A percentile compares a stretch with the other conserved stretches of the same genome.
phyloP scores from a whole-genome alignment of 306 rosid species.

The Leucaena leucocephala region DNA sequence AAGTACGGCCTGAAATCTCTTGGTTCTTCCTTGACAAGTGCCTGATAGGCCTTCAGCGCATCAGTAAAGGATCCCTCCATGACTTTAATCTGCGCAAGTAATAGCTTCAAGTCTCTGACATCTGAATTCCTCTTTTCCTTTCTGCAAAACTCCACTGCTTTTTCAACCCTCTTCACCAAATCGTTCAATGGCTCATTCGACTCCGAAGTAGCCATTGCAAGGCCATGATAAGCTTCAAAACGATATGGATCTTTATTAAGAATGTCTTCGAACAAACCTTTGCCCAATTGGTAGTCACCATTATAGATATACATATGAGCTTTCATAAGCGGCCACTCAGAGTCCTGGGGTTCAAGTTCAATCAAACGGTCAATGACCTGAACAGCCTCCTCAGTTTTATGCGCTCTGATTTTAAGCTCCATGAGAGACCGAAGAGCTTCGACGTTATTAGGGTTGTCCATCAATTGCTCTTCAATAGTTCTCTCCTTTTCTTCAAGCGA shows the following conservation, averaged over 20 bases:
- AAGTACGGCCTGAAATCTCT: conserved; percentile 74
- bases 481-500: conserved; percentile 46
- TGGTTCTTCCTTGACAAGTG: conserved; percentile 81
- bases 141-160: conserved; percentile 60
- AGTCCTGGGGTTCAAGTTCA: conserved; percentile 70
- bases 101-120: conserved; percentile 80
- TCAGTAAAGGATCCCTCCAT: conserved; percentile 65
- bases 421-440: conserved; percentile 71
- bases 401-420: conserved; percentile 64
- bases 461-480: conserved; percentile 49
- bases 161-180: conserved; percentile 55
- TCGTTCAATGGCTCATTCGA: conserved; percentile 42
- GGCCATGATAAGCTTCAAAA: conserved; percentile 87
- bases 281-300: conserved; percentile 53
- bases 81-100: conserved; percentile 76
- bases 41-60: conserved; percentile 76
- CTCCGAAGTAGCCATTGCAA: conserved; percentile 68
- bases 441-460: conserved; percentile 44
- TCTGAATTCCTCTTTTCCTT: conserved; percentile 57
- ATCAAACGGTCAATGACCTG: conserved; percentile 62
- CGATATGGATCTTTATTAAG: conserved; percentile 66
- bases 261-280: conserved; percentile 59
- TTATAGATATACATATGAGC: conserved; percentile 66
- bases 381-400: conserved; percentile 63
- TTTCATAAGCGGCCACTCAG: conserved; percentile 77